Percentiles rank a stretch among this genome's conserved stretches.
Conservation (phyloP, 2,329 filamentous ascomycete species). For the Xylaria polymorpha region DNA sequence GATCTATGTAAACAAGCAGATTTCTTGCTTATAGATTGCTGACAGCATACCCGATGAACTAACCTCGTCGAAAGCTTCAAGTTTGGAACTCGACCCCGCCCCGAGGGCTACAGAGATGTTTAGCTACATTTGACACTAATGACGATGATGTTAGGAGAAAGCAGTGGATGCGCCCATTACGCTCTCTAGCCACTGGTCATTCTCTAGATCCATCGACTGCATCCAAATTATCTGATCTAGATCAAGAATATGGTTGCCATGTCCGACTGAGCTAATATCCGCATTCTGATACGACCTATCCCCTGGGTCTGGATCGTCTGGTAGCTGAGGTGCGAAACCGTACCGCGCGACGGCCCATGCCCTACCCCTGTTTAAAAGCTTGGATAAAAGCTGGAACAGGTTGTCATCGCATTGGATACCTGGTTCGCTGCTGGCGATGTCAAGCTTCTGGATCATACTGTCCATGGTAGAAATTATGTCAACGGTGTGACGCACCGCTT, state of each 20-base stretch:
- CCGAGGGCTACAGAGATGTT: too few relatives aligned
- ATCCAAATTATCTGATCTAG: constrained; percentile 25
- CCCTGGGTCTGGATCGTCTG: neutral
- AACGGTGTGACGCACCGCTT: constrained; percentile 50
- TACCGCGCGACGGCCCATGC: constrained; percentile 16
- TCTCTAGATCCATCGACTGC: constrained; percentile 26
- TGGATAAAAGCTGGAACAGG: constrained; percentile 31
- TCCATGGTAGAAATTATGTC: constrained; percentile 50
- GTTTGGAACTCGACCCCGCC: neutral
- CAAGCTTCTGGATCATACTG: constrained; percentile 47
- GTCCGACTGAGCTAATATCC: neutral
- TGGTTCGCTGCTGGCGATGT: constrained; percentile 45
- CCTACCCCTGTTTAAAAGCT: constrained; percentile 19
- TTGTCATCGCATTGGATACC: constrained; percentile 48
- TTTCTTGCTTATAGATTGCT: neutral
- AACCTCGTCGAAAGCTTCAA: neutral
- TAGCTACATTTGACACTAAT: neutral
- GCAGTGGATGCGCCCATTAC: neutral
- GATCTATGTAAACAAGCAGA: neutral
- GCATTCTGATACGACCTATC: constrained; percentile 1
- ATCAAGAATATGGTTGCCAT: constrained; percentile 2
- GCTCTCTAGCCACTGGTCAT: constrained; percentile 27
- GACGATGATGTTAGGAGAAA: neutral
- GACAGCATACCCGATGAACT: neutral
- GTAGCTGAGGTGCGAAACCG: neutral